Base-by-base conservation (phyloP, 495 filamentous ascomycete genomes). In the Annulohypoxylon moriforme region DNA sequence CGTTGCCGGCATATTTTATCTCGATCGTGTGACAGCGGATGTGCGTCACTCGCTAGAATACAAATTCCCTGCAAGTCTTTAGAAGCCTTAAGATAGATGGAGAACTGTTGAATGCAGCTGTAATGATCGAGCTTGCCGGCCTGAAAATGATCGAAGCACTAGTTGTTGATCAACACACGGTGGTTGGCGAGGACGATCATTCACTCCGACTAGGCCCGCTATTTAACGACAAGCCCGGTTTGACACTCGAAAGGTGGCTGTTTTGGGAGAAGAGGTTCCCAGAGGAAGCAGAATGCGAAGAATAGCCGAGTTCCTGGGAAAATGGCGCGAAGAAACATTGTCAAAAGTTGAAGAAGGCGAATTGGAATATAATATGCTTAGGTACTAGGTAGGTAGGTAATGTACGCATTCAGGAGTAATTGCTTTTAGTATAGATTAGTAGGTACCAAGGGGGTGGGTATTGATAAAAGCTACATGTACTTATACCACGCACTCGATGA, bases 111-210 rank as follows among this genome's bases (percentile, higher is more conserved):
- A 59, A 27, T 29, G 59, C 40, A 1, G 75, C 73, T 4, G 75
- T 73, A 11, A 63, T 73, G 61, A 65, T 77, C 60, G 75, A 77
- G 18, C 75, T 67, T 38, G 68, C 64, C 1, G 75, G 75, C 18
- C 63, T 67, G 11, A 49, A 69, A 5, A 46, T 77, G 5, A 61
- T 70, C 31, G 69, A 73, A 62, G 56, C 44, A 4, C 14, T 77
- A 1, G 58, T 46, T 13, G 44, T 64, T 10, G n/a, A 64, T 38
- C 70, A 73, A 13, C 27, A 60, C 1, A 73, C 75, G 10, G 29
- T 52, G 31, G 64, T 75, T 14, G 62, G 36, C 33, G 70, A 61
- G 6, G 6, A 29, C 27, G 27, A 29, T 6, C 27, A 6, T 29
- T 29, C 27, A 3, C n/a, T 0, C 71, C 6, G 18, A 67, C 9